Evolutionary conservation across 345 rosid genomes (phyloP).

Genomic region (Syzygium oleosum): DNA sequence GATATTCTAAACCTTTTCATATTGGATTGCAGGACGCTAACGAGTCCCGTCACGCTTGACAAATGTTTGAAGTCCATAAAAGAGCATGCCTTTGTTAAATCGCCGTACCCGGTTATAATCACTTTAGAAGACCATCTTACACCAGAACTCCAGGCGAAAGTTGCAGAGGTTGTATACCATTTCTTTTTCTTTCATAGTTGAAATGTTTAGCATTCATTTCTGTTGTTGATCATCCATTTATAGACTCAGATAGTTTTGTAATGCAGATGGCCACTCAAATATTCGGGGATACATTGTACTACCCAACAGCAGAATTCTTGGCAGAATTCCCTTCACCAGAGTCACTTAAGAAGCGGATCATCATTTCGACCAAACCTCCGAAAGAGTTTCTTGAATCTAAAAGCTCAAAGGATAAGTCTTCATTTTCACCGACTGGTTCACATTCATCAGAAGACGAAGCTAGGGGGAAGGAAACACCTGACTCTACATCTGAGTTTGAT

Average conservation of each 20-base stretch:
- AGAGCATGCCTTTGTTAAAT: conserved; percentile 62
- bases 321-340: conserved; percentile 81
- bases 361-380: conserved; percentile 96
- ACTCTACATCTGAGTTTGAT: conserved; percentile 5
- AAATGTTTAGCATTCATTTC: background rate
- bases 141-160: conserved; percentile 84
- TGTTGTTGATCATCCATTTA: background rate
- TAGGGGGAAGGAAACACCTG: conserved; percentile 10
- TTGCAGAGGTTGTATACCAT: conserved; percentile 49
- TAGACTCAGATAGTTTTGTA: background rate
- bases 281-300: conserved; percentile 61
- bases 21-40: conserved; percentile 45
- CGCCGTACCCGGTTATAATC: conserved; percentile 82
- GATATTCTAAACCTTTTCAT: background rate
- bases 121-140: conserved; percentile 96
- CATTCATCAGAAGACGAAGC: conserved; percentile 35
- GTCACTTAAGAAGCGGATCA: conserved; percentile 49
- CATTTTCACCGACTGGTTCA: conserved; percentile 16
- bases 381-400: conserved; percentile 68
- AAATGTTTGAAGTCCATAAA: conserved; percentile 73
- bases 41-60: conserved; percentile 66
- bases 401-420: conserved; percentile 19
- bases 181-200: background rate
- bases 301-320: conserved; percentile 56
- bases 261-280: conserved; percentile 60